Base-by-base conservation (phyloP, 106 monocot species). In the Dendrobium officinale region DNA sequence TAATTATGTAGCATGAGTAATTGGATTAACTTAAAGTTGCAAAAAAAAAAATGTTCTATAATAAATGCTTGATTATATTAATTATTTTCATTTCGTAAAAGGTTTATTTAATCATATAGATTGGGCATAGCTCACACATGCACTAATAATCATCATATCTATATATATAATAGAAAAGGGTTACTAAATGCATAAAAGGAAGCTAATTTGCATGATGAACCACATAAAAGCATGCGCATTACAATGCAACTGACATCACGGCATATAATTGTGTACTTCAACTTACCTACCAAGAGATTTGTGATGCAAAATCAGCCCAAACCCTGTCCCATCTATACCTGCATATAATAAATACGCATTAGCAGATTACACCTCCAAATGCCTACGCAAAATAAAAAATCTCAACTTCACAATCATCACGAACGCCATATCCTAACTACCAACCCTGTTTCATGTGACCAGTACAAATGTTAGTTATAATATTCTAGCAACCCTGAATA, bases 281-380 rank as follows among this genome's bases (percentile, higher is more conserved):
- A 77, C 19, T 51, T 37, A 82, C 82, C 77, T 82, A 55, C 82
- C 82, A 66, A 82, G 82, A 49, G 82, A 77, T 37, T 70, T 82
- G n/a, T 82, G 77, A 67, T 82, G 82, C 40, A 82, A 77, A 48
- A 77, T 51, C 7, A 82, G 77, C 9, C 82, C 82, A 64, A 77
- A 64, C 0, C 82, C 82, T 51, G 56, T 67, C 6, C 82, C 82
- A 78, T 82, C 82, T 26, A 77, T 51, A n/a, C 82, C 82, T 82
- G 73, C 77, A 78, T 48, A 48, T 26, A 24, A 13, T 4, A 49
- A 5, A 5, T 26, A 42, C 19, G 49, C 27, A 76, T 49, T 13
- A 22, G 26, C 49, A 26, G 10, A 76, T 26, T 74, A 42, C 6
- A 74, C 44, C 6, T 20, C 42, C 43, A 74, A 74, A 74, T 42